phyloP scores from a whole-genome alignment of 2,329 filamentous ascomycete genomes.

The Microascus cirrosus region DNA sequence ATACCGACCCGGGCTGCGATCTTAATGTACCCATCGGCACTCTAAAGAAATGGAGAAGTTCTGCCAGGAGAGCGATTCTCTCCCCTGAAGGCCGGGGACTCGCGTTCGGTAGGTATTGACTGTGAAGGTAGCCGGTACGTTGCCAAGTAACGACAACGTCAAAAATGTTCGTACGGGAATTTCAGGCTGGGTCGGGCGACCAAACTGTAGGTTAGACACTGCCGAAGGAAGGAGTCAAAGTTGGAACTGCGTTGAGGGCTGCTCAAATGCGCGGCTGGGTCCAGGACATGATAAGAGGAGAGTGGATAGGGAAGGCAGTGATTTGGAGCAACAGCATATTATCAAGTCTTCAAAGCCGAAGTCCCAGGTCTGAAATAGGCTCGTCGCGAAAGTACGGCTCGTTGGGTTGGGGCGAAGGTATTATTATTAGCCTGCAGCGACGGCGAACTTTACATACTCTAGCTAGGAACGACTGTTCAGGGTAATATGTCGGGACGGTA shows the following conservation, averaged over 20 bases:
- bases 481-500: background rate
- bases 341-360: constrained; percentile 13
- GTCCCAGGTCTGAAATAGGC: constrained; percentile 11
- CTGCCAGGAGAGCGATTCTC: background rate
- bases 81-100: background rate
- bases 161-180: background rate
- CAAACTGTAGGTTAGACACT: background rate
- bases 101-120: background rate
- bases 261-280: background rate
- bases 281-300: background rate
- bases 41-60: background rate
- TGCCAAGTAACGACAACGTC: background rate
- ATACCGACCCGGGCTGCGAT: constrained; percentile 8
- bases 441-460: background rate
- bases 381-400: constrained; percentile 16
- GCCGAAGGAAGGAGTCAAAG: no score
- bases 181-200: no score
- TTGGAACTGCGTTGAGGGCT: no score
- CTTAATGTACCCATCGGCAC: constrained; percentile 2
- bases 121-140: background rate
- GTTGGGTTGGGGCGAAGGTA: background rate
- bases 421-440: background rate
- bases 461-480: background rate
- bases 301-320: background rate
- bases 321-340: constrained; percentile 3